Base-by-base conservation (phyloP, 805 yeast species). In the Lipomyces sp. region DNA sequence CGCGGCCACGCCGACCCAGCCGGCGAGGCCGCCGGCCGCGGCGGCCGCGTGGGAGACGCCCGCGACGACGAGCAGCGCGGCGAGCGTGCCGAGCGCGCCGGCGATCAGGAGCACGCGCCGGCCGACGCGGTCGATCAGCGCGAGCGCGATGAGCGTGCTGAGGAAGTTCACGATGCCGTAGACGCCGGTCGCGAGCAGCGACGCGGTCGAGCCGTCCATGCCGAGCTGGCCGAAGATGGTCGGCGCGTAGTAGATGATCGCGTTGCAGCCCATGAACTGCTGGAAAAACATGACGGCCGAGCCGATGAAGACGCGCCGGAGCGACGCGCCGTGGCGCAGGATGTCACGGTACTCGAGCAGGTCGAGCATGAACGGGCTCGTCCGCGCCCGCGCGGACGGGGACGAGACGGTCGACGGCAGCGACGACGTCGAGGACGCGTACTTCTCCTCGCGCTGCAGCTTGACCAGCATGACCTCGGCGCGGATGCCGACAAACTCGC, bases 31-130 rank as follows among this genome's bases (percentile, higher is more conserved):
- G 31, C 42, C n/a, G 19, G 7, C 21, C 6, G 39, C 5, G 18
- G 23, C 19, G 5, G 8, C 7, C n/a, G n/a, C 23, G 10, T 22
- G 5, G n/a, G 6, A 31, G n/a, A 33, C 32, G 31, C 4, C 14
- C 7, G 49, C 53, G 18, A 37, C 53, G 14, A 46, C 41, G 32
- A 53, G 57, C 45, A 47, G 43, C 16, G 47, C 42, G 3, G 38
- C 31, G 24, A 33, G 24, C 6, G 82, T 82, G 53, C 82, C 80
- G 35, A 75, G 67, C 33, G 86, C 80, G 55, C 90, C 91, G 51
- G 68, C 66, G 51, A 83, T 63, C 68, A 84, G 71, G 44, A 80
- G 65, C 43, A 76, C 70, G 67, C 88, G 77, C 67, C 91, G 79
- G 59, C 93, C 93, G 60, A 79, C 63, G 29, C 67, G 66, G 62